Evolutionary conservation across 345 rosid species (phyloP), one percentile per base, ranked within the genome.

Genomic region (Punica granatum): DNA sequence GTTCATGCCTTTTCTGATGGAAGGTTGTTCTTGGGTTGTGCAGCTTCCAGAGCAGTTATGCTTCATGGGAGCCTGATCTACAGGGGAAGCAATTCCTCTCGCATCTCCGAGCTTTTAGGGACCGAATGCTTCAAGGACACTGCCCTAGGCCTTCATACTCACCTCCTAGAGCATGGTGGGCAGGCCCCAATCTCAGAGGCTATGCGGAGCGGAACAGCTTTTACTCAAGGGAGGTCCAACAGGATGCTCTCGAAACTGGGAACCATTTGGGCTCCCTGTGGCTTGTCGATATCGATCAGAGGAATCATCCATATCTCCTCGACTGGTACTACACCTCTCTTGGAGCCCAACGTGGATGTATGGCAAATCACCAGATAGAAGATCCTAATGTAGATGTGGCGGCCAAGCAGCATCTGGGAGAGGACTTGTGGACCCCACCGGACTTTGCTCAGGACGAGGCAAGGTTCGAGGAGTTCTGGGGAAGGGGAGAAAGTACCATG

Each of bases 41-140:
- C 91, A 92, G 99, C 82, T 95, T 95, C 75, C 90, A 92, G 75
- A 84, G 83, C 75, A 83, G 85, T 75, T 90, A 95, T 75, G 88
- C 96, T 56, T 85, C 88, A 16, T 92, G 99, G 99, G 92, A 90
- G 70, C 87, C 99, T 7, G 78, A 85, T 77, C 49, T 74, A 75
- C 84, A 75, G 56, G 99, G 99, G 68, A 92, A 87, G 85, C 94
- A 87, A 70, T 87, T 90, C 68, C 78, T 90, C 48, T 76, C 78
- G 30, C 88, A 83, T 76, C 86, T 95, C 70, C 77, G 88, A 80
- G 79, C 89, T 66, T 92, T 95, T 77, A 80, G 85, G 80, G 99
- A 90, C 67, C 87, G 75, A 74, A 85, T 82, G 81, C 74, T 90
- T 71, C 86, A 74, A 60, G 88, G 83, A 9, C 79, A 78, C 33